Base-by-base conservation (phyloP, 139 green algal species). In the Closterium sp. region DNA sequence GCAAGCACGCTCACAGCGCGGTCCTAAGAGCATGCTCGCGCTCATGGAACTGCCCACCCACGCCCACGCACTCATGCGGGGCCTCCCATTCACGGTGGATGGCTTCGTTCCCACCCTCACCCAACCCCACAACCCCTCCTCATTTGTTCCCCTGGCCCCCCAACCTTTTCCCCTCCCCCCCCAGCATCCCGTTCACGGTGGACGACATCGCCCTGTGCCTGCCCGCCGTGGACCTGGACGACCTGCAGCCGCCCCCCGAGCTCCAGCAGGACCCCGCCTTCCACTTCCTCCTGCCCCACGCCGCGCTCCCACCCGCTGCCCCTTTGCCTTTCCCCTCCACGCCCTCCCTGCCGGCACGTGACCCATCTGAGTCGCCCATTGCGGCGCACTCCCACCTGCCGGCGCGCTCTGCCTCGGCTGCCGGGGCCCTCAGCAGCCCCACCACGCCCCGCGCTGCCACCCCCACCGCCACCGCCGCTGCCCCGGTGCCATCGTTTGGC, bases 221-320 rank as follows among this genome's bases (percentile, higher is more conserved):
- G 5, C 83, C 83, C 30, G 83, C n/a, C 30, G 25, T 86, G 83
- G 21, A 34, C 84, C 16, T 88, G 1, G 84, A 88, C 9, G 32
- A 36, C 31, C 10, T 88, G 21, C 30, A 88, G 8, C 84, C 84
- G 31, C 84, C 84, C 10, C 21, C 84, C 32, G 84, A 88, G 84
- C 84, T 88, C 3, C 31, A 35, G 32, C 21, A 88, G 8, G 32
- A 88, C 84, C 31, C 31, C 31, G 32, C 84, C 84, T 88, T 88
- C 84, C 32, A 88, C 84, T 88, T 88, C 84, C 84, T 88, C 33
- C 84, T 88, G 30, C 84, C 84, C 83, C 31, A 76, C 55, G 55
- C 55, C 55, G 55, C 55, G 3, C 16, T 19, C 55, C 55, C 55
- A 28, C 55, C 23, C 55, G 25, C 12, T 19, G 12, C 3, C 55